These are phyloP conservation scores for Trichosporon sp. DNA, from an alignment of 1,284 basidiomycete genomes.

Conservation along the genomic window DNA sequence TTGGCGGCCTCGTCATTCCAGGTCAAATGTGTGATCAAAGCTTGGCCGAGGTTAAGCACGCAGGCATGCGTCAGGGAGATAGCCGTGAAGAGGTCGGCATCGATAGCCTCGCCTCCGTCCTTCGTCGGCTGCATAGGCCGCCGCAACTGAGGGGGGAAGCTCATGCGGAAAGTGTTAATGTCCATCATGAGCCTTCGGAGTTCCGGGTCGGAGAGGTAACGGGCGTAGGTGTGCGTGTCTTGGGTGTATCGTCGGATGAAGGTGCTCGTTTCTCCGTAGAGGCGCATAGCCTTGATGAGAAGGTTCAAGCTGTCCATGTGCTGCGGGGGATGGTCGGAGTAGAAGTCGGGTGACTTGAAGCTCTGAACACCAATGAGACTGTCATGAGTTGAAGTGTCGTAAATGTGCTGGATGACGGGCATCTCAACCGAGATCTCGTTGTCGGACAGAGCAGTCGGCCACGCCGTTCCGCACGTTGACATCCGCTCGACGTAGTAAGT, in stretches of 20 bases:
- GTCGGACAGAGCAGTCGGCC: constrained; percentile 21
- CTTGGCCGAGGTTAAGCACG: constrained; percentile 34
- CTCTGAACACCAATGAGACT: constrained; percentile 34
- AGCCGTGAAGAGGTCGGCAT: constrained; percentile 33
- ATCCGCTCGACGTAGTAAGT: constrained; percentile 29
- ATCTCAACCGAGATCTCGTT: constrained; percentile 43
- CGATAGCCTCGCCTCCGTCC: constrained; percentile 21
- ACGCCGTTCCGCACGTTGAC: constrained; percentile 3
- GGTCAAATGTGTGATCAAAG: constrained; percentile 35
- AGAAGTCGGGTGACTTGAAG: constrained; percentile 25
- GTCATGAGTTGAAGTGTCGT: constrained; percentile 14
- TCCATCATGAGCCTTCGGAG: constrained; percentile 31
- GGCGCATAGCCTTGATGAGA: constrained; percentile 58
- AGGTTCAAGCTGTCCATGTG: constrained; percentile 56
- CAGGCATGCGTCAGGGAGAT: constrained; percentile 34
- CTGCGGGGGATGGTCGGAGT: constrained; percentile 25
- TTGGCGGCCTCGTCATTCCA: constrained; percentile 37
- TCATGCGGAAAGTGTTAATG: constrained; percentile 38
- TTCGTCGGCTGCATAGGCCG: constrained; percentile 23
- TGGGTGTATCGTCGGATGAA: constrained; percentile 39
- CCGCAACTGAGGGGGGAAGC: constrained; percentile 33
- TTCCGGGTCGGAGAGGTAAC: constrained; percentile 29
- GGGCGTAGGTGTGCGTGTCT: constrained; percentile 28
- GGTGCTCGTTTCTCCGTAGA: constrained; percentile 52
- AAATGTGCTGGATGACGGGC: constrained; percentile 33